Conservation (phyloP, 2,329 filamentous ascomycete species). For the Monilinia laxa region DNA sequence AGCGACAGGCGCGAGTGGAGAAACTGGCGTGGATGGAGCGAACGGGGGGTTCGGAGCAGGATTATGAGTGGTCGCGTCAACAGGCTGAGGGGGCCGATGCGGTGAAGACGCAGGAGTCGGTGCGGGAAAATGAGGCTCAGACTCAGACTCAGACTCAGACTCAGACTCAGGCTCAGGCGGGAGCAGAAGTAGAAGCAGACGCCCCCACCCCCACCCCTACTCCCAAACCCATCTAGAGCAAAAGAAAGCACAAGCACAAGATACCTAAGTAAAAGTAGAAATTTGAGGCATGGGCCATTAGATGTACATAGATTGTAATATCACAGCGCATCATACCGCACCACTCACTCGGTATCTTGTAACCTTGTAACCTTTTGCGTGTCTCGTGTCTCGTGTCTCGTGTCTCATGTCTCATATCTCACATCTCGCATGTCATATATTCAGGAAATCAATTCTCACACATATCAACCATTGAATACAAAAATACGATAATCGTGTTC, state of each 20-base stretch:
- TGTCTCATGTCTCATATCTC: too few species aligned
- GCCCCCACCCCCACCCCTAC: neutral
- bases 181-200: neutral
- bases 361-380: too few species aligned
- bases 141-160: too few species aligned
- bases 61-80: neutral
- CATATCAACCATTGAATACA: neutral
- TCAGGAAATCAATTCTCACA: neutral
- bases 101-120: neutral
- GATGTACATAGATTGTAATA: constrained; percentile 13
- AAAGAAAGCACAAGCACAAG: neutral
- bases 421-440: too few species aligned
- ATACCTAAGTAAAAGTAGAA: neutral
- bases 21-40: constrained; percentile 14
- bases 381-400: too few species aligned
- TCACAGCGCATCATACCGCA: neutral
- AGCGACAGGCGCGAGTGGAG: neutral
- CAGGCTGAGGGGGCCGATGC: neutral
- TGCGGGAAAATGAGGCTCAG: neutral
- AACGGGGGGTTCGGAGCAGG: neutral
- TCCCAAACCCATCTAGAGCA: neutral
- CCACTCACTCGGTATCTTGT: too few species aligned
- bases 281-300: neutral
- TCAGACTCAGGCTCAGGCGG: neutral
- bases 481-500: neutral